phyloP scores from a whole-genome alignment of 257 asterid species.

The Linderniella brevidens region DNA sequence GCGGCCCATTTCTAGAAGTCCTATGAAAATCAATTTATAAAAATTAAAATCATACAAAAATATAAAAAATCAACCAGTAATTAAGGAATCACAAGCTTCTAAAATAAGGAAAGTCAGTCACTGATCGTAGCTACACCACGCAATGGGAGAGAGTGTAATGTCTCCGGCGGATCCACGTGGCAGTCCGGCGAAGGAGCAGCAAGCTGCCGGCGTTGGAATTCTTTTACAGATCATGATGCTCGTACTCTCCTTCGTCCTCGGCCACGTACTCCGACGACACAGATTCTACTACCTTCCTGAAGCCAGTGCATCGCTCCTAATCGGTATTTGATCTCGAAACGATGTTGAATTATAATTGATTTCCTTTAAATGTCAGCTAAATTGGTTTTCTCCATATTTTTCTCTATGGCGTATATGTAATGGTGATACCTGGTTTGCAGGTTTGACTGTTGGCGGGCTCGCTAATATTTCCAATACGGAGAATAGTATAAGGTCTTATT shows the following conservation, averaged over 20 bases:
- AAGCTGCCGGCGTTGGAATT: conserved; percentile 95
- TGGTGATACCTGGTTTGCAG: conserved; percentile 27
- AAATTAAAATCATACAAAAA: not conserved
- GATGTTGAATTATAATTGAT: no score
- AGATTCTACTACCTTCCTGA: conserved; percentile 93
- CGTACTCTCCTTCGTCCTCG: conserved; percentile 84
- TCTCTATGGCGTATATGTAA: conserved; percentile 8
- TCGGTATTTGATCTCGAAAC: conserved; percentile 29
- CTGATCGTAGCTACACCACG: no score
- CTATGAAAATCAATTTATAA: no score
- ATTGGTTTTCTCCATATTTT: not conserved
- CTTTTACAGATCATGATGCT: conserved; percentile 99
- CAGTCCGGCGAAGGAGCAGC: conserved; percentile 84
- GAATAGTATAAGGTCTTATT: conserved; percentile 56
- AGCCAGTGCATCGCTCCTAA: conserved; percentile 99
- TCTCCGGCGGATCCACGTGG: conserved; percentile 82
- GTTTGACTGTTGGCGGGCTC: conserved; percentile 80
- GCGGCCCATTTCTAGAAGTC: no score
- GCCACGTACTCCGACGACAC: conserved; percentile 94
- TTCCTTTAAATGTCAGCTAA: no score
- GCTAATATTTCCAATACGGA: conserved; percentile 86
- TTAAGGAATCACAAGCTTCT: no score
- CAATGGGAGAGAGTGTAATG: conserved; percentile 53
- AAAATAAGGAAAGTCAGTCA: no score
- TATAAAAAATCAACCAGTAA: no score